Base-by-base conservation (phyloP, 345 rosid genomes). In the Iberis pinnata region DNA sequence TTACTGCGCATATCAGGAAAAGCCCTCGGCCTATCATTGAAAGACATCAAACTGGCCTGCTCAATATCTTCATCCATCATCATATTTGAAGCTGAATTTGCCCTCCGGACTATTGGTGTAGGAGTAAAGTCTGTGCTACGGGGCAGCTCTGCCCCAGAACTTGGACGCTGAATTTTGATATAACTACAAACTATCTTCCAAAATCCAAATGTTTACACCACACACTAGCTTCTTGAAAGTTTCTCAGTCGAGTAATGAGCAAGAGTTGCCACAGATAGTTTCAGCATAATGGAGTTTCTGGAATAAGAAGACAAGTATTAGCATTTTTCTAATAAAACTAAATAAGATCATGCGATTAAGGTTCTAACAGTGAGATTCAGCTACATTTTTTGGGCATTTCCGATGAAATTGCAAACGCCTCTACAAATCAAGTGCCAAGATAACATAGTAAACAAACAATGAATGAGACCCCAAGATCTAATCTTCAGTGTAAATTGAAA, bases 1-100 rank as follows among this genome's bases (percentile, higher is more conserved):
- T 86, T 92, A 50, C 64, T 76, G 19, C 95, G 86, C 98, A 88
- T 84, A 70, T 49, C 80, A 46, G 98, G 98, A 64, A 92, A 92
- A 9, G 78, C 75, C 82, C 97, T 85, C 1, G 81, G 83, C 77
- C 87, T 78, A 43, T 84, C 96, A 56, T 32, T 79, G 75, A 70
- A 88, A 56, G 89, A 68, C 70, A 79, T 78, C 82, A 87, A 50
- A 68, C 61, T 64, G 42, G 86, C 90, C 69, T 69, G 78, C 85
- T 92, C 97, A 50, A 88, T 43, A 59, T 88, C 97, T 68, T 82
- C 93, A 73, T 76, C 94, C 63, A 88, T 81, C 88, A 79, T 77
- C 88, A 92, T 81, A 66, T 75, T 69, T 36, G 56, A 68, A 19
- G 73, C 77, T 63, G 81, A 87, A 71, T 67, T 80, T 19, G 43